phyloP scores from a whole-genome alignment of 306 rosid species.

The Prunus armeniaca region DNA sequence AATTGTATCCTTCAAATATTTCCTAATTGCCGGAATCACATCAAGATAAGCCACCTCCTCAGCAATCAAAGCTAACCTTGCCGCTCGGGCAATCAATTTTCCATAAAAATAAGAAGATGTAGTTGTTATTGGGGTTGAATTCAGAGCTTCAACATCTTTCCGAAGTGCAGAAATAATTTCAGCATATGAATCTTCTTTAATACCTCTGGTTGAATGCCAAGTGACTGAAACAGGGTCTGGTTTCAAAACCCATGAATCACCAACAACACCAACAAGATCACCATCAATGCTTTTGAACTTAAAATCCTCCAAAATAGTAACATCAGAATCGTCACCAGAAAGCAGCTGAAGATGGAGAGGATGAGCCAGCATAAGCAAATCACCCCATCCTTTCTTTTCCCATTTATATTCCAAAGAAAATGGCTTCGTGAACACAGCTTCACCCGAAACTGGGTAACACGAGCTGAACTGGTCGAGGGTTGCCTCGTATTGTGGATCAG shows the following conservation, averaged over 20 bases:
- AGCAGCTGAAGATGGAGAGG: constrained; percentile 74
- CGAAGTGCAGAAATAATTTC: constrained; percentile 56
- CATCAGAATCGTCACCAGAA: constrained; percentile 21
- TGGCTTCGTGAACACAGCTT: constrained; percentile 50
- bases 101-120: constrained; percentile 60
- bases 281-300: constrained; percentile 85
- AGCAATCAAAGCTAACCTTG: constrained; percentile 83
- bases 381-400: constrained; percentile 73
- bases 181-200: constrained; percentile 33
- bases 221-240: constrained; percentile 56
- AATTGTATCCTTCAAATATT: constrained; percentile 59
- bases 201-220: constrained; percentile 75
- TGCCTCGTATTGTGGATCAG: constrained; percentile 23
- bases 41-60: constrained; percentile 61
- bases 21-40: constrained; percentile 50
- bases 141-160: constrained; percentile 55
- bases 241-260: constrained; percentile 65
- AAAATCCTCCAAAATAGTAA: constrained; percentile 47
- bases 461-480: constrained; percentile 57
- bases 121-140: constrained; percentile 31
- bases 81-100: constrained; percentile 77
- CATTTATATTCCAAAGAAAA: constrained; percentile 64
- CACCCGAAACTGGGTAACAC: constrained; percentile 79
- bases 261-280: constrained; percentile 82
- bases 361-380: constrained; percentile 74